Conservation (phyloP, 176 grass and related monocot species). For the Phoenix dactylifera region DNA sequence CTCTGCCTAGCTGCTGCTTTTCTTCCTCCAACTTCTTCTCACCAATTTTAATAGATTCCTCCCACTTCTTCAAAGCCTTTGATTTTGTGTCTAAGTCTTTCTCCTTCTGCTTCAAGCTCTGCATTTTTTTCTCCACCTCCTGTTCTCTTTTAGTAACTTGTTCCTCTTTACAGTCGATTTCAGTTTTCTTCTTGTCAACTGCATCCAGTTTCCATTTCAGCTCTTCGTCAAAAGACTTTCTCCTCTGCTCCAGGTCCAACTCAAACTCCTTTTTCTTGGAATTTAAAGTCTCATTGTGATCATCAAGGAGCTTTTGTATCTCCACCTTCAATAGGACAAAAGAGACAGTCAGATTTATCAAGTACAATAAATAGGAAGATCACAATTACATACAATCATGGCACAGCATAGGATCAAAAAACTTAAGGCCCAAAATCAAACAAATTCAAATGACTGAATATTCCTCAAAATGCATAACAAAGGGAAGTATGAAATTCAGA, state of each 20-base stretch:
- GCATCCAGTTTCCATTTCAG: constrained; percentile 35
- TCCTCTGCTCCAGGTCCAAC: constrained; percentile 47
- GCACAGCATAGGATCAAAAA: neutral
- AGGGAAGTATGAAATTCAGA: too few species aligned
- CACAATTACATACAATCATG: neutral
- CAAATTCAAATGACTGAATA: too few species aligned
- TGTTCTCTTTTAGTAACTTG: constrained; percentile 53
- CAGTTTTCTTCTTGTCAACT: constrained; percentile 59
- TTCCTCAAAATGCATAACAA: too few species aligned
- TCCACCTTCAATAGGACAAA: constrained; percentile 47
- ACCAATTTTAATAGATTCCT: constrained; percentile 49
- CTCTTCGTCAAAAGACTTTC: constrained; percentile 55
- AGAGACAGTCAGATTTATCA: neutral
- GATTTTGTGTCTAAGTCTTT: constrained; percentile 67
- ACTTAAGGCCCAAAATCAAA: too few species aligned
- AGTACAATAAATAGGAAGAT: neutral
- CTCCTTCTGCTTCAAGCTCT: constrained; percentile 50
- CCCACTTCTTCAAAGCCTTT: constrained; percentile 65
- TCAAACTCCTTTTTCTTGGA: constrained; percentile 61
- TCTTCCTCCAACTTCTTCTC: constrained; percentile 51
- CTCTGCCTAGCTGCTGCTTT: constrained; percentile 38
- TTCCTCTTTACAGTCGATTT: constrained; percentile 37
- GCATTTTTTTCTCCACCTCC: constrained; percentile 43
- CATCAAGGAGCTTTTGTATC: constrained; percentile 75
- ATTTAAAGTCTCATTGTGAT: constrained; percentile 62